Conservation (phyloP, 2,329 filamentous ascomycete genomes). For the Trichoderma aggressivum region DNA sequence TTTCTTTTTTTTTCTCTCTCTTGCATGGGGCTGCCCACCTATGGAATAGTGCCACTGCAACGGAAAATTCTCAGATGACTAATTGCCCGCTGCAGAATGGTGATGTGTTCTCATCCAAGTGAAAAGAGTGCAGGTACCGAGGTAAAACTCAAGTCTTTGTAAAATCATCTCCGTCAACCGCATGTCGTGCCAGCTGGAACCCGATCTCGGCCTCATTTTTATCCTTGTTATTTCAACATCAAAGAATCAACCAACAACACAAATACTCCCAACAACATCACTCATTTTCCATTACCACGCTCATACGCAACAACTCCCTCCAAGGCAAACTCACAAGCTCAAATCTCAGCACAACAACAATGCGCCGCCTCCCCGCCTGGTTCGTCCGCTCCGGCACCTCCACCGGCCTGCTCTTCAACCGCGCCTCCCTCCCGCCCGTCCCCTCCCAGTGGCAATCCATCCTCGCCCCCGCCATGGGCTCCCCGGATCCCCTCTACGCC, state of each 20-base stretch:
- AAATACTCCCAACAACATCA: neutral
- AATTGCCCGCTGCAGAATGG: neutral
- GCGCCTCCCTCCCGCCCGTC: slow-evolving; percentile 36
- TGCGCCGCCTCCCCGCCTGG: slow-evolving; percentile 37
- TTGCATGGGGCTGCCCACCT: neutral
- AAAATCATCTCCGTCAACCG: neutral
- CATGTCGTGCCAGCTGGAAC: neutral
- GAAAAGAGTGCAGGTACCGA: neutral
- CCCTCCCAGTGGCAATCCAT: slow-evolving; percentile 43
- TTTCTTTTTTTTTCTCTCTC: too few species aligned
- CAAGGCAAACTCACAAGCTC: neutral
- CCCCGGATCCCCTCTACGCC: slow-evolving; percentile 58
- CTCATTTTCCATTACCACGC: neutral
- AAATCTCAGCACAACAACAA: neutral
- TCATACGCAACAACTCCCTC: neutral
- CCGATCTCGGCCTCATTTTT: neutral
- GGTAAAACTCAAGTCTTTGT: neutral
- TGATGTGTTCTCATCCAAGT: neutral
- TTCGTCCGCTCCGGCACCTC: slow-evolving; percentile 64
- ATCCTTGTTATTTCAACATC: neutral
- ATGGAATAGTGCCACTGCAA: neutral
- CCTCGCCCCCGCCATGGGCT: slow-evolving; percentile 59
- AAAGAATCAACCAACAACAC: neutral
- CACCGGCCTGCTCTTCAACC: slow-evolving; percentile 55
- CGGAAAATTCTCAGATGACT: neutral